Percentiles rank a stretch among this genome's conserved stretches.
Evolutionary conservation across 331 rosid genomes (phyloP).

Genomic region (Spiraea crenata): DNA sequence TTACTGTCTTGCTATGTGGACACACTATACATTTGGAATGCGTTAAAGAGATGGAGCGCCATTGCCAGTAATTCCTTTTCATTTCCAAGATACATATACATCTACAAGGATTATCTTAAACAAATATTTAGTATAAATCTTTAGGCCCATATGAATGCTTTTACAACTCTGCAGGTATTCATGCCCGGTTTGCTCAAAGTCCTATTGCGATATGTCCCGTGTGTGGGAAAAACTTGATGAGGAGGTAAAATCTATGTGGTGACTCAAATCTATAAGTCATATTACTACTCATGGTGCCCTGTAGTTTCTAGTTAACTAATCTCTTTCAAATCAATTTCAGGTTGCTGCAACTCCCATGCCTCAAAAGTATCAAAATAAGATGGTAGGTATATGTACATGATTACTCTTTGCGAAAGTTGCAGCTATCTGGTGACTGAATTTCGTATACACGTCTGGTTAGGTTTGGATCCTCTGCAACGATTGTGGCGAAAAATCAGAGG

Average conservation of each 20-base stretch:
- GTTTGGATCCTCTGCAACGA: slow-evolving; percentile 71
- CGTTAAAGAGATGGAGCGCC: slow-evolving; percentile 45
- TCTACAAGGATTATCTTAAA: not conserved
- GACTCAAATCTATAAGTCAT: slow-evolving; percentile 1
- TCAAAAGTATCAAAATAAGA: slow-evolving; percentile 40
- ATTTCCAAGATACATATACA: not conserved
- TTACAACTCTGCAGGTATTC: slow-evolving; percentile 42
- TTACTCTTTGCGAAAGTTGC: not conserved
- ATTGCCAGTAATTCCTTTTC: slow-evolving; percentile 42
- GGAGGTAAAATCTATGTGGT: slow-evolving; percentile 32
- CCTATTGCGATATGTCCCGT: slow-evolving; percentile 56
- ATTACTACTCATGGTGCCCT: not conserved
- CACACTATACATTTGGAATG: slow-evolving; percentile 64
- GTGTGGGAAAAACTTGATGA: slow-evolving; percentile 58
- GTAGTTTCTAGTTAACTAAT: not conserved
- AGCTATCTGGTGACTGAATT: slow-evolving; percentile 1
- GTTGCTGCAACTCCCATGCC: slow-evolving; percentile 55
- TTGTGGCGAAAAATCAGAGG: slow-evolving; percentile 59
- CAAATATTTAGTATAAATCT: not conserved
- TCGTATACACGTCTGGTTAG: slow-evolving; percentile 18
- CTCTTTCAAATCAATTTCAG: slow-evolving; percentile 31
- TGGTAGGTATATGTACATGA: slow-evolving; percentile 27
- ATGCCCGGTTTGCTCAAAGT: slow-evolving; percentile 67
- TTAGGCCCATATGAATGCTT: slow-evolving; percentile 6
- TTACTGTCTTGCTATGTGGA: slow-evolving; percentile 60